Evolutionary conservation across 164 flowering plant species (phyloP).

Genomic region (Stephania japonica): DNA sequence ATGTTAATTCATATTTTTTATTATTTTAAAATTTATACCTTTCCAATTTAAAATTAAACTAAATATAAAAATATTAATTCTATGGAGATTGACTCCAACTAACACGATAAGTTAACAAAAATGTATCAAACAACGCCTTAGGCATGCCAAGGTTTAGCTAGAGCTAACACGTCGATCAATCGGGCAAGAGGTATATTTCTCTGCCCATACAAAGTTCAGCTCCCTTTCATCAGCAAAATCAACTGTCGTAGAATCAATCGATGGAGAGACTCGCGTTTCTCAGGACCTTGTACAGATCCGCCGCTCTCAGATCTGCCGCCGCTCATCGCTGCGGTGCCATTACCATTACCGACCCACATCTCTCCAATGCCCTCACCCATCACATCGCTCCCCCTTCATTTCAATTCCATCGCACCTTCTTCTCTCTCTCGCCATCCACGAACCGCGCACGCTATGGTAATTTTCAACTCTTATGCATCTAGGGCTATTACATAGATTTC

Average conservation of each 20-base stretch:
- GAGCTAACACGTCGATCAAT: too few species aligned
- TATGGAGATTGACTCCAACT: too few species aligned
- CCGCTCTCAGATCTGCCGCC: constrained; percentile 22
- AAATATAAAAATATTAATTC: too few species aligned
- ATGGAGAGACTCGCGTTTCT: constrained; percentile 29
- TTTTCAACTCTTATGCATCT: neutral
- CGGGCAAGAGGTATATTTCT: too few species aligned
- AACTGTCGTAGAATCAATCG: neutral
- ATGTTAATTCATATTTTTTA: too few species aligned
- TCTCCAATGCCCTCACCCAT: constrained; percentile 13
- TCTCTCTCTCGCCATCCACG: constrained; percentile 19
- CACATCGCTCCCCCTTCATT: constrained; percentile 8
- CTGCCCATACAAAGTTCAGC: neutral
- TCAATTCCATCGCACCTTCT: constrained; percentile 15
- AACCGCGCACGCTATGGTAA: constrained; percentile 14
- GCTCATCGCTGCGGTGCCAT: neutral
- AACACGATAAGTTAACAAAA: too few species aligned
- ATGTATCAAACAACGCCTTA: too few species aligned
- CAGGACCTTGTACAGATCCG: constrained; percentile 37
- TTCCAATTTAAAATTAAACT: too few species aligned
- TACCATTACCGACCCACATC: constrained; percentile 1
- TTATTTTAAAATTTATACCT: too few species aligned
- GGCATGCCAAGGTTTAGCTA: too few species aligned
- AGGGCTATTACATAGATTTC: too few species aligned
- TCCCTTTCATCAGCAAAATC: neutral